Base-by-base conservation (phyloP, 768 basidiomycete species). In the Russula dissimulans region DNA sequence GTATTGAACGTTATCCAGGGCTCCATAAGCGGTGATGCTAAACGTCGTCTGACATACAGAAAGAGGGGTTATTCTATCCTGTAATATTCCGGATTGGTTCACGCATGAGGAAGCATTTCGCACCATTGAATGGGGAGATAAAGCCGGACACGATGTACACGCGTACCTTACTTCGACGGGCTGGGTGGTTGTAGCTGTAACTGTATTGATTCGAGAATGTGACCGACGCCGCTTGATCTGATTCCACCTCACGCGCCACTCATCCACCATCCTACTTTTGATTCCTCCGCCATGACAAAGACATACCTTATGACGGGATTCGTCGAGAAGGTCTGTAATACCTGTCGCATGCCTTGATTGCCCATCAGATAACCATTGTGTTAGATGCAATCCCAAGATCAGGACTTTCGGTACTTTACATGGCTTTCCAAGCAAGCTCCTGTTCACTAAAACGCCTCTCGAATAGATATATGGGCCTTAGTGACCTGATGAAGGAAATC, bases 401-500 rank as follows among this genome's bases (percentile, higher is more conserved):
- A 91, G 77, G 91, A 93, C 75, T 91, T 91, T 72, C 79, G 90
- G 90, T 91, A 61, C 36, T 75, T 31, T 44, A 45, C n/a, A 45
- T 60, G 65, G 63, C 65, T 65, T 67, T 39, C 44, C 9, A 44
- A 14, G 12, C 31, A 22, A 44, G 63, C 55, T 49, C 43, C 67
- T 53, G 59, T 56, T 63, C 55, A 65, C 42, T 47, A 57, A 50
- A 42, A 39, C 49, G 8, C 49, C 41, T 18, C 18, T 56, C 57
- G 49, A n/a, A 22, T 68, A 95, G 94, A 71, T 94, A 91, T 73
- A 98, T 97, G 95, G 93, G 94, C 42, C 78, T 99, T 65, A 97
- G 92, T 65, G 95, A 99, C 74, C 74, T 98, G 66, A 88, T 91
- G 81, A 81, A 81, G 41, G 93, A 95, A 76, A 85, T 95, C 76